phyloP scores from a whole-genome alignment of 140 eudicot species.

The Senecio squalidus region DNA sequence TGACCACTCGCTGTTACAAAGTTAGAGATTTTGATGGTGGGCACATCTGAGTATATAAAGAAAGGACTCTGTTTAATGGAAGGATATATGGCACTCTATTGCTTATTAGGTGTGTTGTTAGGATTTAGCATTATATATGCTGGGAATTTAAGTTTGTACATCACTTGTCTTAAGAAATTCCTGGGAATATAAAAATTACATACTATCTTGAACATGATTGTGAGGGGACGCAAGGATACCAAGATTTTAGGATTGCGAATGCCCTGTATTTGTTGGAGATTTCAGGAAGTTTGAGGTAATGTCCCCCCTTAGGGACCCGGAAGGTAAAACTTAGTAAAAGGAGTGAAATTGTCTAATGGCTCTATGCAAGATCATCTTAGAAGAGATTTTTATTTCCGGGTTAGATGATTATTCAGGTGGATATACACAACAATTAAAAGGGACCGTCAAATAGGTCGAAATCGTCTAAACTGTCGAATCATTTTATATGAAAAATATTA shows the following conservation, averaged over 20 bases:
- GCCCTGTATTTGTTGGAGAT: background rate
- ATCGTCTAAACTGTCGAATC: too few relatives aligned
- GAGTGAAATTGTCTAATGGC: background rate
- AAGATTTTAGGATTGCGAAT: background rate
- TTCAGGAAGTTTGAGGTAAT: background rate
- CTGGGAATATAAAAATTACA: too few relatives aligned
- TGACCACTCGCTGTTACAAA: background rate
- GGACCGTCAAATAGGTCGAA: too few relatives aligned
- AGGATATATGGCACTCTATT: background rate
- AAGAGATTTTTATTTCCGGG: background rate
- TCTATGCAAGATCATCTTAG: background rate
- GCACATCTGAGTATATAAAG: background rate
- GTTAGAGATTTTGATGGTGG: slow-evolving; percentile 2
- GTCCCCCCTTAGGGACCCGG: background rate
- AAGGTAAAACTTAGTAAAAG: background rate
- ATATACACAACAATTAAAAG: background rate
- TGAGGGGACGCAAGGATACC: slow-evolving; percentile 6
- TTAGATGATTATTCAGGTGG: background rate
- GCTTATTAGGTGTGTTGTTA: background rate
- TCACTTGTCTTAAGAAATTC: too few relatives aligned
- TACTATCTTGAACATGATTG: background rate
- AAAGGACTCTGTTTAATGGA: background rate
- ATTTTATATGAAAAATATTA: too few relatives aligned
- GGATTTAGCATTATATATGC: background rate
- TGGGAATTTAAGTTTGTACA: too few relatives aligned